These are phyloP conservation scores for Pyrus communis DNA, from an alignment of 306 rosid genomes.

Conservation along the genomic window DNA sequence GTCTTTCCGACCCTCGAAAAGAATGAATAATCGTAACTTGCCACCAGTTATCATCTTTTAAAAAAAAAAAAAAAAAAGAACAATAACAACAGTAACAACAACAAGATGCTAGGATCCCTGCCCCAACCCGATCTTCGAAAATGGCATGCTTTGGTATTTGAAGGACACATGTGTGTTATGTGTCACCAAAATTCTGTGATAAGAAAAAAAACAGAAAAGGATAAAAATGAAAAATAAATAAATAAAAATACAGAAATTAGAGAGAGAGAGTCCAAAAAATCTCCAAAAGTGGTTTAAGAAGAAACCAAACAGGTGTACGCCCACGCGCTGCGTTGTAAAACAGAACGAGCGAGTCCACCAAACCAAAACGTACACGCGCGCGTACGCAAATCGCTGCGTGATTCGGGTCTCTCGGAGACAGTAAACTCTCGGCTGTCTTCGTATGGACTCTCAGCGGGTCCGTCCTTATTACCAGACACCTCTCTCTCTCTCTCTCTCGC, in stretches of 20 bases:
- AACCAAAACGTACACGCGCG: not conserved
- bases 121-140: not conserved
- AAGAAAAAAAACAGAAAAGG: not conserved
- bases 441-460: conserved; percentile 18
- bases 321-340: conserved; percentile 21
- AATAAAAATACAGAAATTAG: not conserved
- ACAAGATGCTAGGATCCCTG: not conserved
- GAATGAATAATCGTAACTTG: fast-evolving
- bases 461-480: not conserved
- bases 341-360: conserved; percentile 12
- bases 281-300: conserved; percentile 21
- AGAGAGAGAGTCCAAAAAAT: not conserved
- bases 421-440: conserved; percentile 17
- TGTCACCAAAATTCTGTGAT: not conserved
- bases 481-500: conserved; percentile 9
- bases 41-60: fast-evolving
- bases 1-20: fast-evolving
- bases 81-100: not conserved
- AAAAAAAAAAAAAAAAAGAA: too few species aligned
- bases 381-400: conserved; percentile 5
- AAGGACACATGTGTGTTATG: not conserved
- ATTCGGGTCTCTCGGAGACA: not conserved
- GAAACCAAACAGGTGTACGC: conserved; percentile 21
- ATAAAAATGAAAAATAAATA: not conserved
- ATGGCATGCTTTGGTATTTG: not conserved